A percentile compares a stretch with the other conserved stretches of the same genome.
Conservation (phyloP, 768 basidiomycete species). For the Boletus bicolor region DNA sequence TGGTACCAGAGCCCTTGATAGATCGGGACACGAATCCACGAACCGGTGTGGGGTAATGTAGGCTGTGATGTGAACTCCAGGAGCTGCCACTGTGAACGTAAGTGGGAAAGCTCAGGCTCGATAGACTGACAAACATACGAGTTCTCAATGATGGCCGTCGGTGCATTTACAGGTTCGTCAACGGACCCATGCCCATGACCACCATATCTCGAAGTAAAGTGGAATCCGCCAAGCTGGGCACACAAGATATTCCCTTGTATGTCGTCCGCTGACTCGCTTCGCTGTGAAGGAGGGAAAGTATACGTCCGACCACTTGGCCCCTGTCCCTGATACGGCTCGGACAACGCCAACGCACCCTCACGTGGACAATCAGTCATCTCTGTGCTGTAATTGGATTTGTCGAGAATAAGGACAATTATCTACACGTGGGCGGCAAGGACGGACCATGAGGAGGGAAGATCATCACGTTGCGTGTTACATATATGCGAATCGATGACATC, state of each 20-base stretch:
- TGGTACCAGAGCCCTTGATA: slow-evolving; percentile 9
- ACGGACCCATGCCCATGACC: slow-evolving; percentile 10
- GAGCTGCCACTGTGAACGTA: slow-evolving; percentile 27
- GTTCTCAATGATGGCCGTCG: slow-evolving; percentile 28
- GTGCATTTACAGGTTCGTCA: slow-evolving; percentile 22
- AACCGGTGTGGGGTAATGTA: slow-evolving; percentile 26
- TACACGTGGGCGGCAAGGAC: slow-evolving; percentile 29
- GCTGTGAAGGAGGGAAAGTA: slow-evolving; percentile 9
- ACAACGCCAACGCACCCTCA: slow-evolving; percentile 14
- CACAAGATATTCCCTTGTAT: slow-evolving; percentile 24
- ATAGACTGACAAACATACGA: slow-evolving; percentile 20
- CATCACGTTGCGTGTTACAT: slow-evolving; percentile 29
- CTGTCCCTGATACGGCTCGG: slow-evolving; percentile 22
- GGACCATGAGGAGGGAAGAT: slow-evolving; percentile 34
- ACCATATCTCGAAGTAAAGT: slow-evolving; percentile 20
- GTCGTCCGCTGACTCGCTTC: slow-evolving; percentile 22
- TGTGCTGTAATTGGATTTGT: slow-evolving; percentile 20
- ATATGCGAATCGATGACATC: slow-evolving; percentile 30
- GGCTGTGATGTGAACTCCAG: slow-evolving; percentile 21
- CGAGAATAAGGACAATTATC: slow-evolving; percentile 7
- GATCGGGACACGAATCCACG: slow-evolving; percentile 19
- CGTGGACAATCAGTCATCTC: slow-evolving; percentile 23
- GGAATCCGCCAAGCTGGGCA: slow-evolving; percentile 23
- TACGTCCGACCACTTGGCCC: slow-evolving; percentile 10
- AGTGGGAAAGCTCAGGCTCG: slow-evolving; percentile 14